Evolutionary conservation across 1,284 basidiomycete species (phyloP), one percentile per base, ranked within the genome.

Genomic region (Ustilago lituana): DNA sequence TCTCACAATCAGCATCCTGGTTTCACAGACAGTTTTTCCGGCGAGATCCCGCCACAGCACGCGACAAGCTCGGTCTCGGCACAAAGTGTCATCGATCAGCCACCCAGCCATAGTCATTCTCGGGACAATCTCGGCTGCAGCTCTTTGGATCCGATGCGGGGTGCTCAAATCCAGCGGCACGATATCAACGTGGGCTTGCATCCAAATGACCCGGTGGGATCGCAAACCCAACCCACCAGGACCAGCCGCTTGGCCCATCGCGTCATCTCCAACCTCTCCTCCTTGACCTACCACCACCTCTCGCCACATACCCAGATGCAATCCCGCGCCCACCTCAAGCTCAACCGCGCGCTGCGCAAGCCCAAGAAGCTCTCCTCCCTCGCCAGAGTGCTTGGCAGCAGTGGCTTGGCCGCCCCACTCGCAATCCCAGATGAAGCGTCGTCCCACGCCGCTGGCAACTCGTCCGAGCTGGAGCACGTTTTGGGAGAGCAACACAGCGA

Each of bases 271-370:
- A 78, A 80, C 35, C 67, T 78, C 6, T 45, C 67, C 15, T 74
- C 71, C 2, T 57, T 80, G 4, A 69, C 73, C 2, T 80, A 80
- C 37, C 78, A 80, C 36, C 78, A 80, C 43, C 60, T 80, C 3
- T 80, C 78, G 22, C 78, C 78, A 3, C 49, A 80, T 41, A 78
- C 78, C 11, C 65, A 59, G 29, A 78, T 80, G 76, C 73, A 76
- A 45, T 46, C 73, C 12, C 48, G 24, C 26, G 20, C 43, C 29
- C 63, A 54, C 26, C 54, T 39, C 15, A 43, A 38, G 26, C 33
- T 47, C 22, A 24, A 48, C 8, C 33, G 37, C 20, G 37, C 36
- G 3, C 8, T 27, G 2, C 46, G 54, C 17, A 58, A 63, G 29
- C 40, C 55, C 5, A 65, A 39, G 23, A 57, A 35, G 24, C 43